Base-by-base conservation (phyloP, 2,329 filamentous ascomycete species). In the Talaromyces albobiverticillius region DNA sequence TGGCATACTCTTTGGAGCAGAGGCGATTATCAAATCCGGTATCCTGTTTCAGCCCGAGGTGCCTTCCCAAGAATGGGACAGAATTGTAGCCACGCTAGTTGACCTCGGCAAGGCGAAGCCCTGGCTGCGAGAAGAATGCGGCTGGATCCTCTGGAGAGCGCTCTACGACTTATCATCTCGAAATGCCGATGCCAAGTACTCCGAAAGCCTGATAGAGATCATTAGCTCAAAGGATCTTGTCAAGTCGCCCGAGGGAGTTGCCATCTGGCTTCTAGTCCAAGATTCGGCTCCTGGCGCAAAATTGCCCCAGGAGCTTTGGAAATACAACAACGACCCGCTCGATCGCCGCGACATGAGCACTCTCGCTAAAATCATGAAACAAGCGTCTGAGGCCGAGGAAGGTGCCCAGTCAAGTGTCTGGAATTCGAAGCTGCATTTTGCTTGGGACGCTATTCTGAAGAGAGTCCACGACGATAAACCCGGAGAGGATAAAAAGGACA, bases 61-160 rank as follows among this genome's bases (percentile, higher is more conserved):
- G 16, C 75, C 81, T 4, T 80, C 75, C 51, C 66, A 75, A 56
- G 71, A 79, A 46, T 76, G 74, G 72, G 76, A 79, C 43, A 76
- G 79, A 52, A 78, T 95, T n/a, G 75, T 96, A 46, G 82, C 87
- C 51, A 75, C 89, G 51, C 75, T 96, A 29, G 81, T 91, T 62
- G 82, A 85, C 58, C 80, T 96, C 57, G 85, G 88, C 38, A 82
- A 84, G 62, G 89, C 89, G 72, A 95, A 95, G 71, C 83, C 89
- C 29, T 96, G 92, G 93, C 79, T 97, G 60, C 83, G 90, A 57
- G 86, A 93, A 64, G 89, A 95, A 68, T 96, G 90, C 64, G 90
- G 89, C 29, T 90, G 86, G 79, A 83, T 94, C 46, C 78, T 96
- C 23, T 86, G 88, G 42, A 84, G 90, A 65, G 85, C 87, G 13